phyloP scores from a whole-genome alignment of 2,329 filamentous ascomycete genomes.

The Piedraia hortae region DNA sequence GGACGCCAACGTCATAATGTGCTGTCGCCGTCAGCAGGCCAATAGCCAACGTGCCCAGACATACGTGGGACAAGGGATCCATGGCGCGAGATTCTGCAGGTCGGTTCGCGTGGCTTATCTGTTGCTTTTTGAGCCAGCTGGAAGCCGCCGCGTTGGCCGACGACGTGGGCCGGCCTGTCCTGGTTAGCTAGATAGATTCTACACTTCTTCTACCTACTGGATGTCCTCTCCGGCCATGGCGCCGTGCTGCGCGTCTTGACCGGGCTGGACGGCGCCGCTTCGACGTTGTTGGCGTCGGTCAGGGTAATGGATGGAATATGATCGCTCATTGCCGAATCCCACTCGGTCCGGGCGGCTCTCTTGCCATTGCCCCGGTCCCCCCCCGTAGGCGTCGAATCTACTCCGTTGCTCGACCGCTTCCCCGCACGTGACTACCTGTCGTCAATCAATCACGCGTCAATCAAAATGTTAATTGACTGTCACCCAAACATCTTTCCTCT shows the following conservation, averaged over 20 bases:
- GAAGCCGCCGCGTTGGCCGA: too few relatives aligned
- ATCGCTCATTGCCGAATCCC: constrained; percentile 3
- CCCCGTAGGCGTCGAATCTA: too few relatives aligned
- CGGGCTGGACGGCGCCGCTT: constrained; percentile 9
- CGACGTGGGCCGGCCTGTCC: background rate
- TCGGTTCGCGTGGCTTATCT: too few relatives aligned
- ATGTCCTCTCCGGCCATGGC: background rate
- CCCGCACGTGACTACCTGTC: too few relatives aligned
- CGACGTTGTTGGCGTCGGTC: constrained; percentile 16
- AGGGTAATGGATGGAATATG: constrained; percentile 17
- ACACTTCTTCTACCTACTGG: background rate
- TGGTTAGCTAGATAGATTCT: background rate
- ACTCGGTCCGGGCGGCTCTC: too few relatives aligned
- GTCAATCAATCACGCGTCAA: too few relatives aligned
- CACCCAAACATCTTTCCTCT: too few relatives aligned
- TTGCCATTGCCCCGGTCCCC: too few relatives aligned
- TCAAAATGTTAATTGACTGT: too few relatives aligned
- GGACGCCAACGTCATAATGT: constrained; percentile 2
- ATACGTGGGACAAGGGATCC: constrained; percentile 12
- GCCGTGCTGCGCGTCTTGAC: constrained; percentile 2
- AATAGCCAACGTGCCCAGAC: constrained; percentile 12
- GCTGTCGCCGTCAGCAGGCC: constrained; percentile 1
- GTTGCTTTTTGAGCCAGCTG: too few relatives aligned
- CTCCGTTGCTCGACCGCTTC: too few relatives aligned
- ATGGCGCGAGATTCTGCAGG: too few relatives aligned